These are phyloP conservation scores for Rhodotorula diobovata DNA, from an alignment of 768 basidiomycete species.

Conservation along the genomic window DNA sequence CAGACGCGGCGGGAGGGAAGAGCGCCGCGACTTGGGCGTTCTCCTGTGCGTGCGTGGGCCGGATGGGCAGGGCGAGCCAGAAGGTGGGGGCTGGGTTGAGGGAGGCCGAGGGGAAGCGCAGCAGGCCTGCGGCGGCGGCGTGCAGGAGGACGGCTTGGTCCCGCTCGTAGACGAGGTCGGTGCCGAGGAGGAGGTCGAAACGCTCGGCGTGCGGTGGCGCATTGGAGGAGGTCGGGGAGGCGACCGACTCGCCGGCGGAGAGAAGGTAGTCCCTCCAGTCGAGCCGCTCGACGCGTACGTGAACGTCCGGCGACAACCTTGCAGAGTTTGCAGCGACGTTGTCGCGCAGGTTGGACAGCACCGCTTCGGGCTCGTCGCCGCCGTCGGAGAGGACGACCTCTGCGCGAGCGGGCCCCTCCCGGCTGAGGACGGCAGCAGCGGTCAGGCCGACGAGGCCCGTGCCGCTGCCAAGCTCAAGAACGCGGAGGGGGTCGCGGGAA, in stretches of 20 bases:
- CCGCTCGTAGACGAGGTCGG: constrained; percentile 73
- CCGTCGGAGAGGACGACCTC: constrained; percentile 64
- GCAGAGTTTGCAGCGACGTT: constrained; percentile 60
- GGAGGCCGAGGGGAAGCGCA: constrained; percentile 46
- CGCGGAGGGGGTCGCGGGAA: constrained; percentile 50
- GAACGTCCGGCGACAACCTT: constrained; percentile 27
- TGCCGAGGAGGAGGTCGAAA: constrained; percentile 70
- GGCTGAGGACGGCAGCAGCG: constrained; percentile 54
- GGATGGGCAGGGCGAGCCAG: constrained; percentile 67
- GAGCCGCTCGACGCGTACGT: constrained; percentile 54
- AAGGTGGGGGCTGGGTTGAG: constrained; percentile 53
- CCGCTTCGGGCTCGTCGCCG: constrained; percentile 56
- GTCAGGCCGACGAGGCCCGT: constrained; percentile 77
- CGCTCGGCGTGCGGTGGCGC: constrained; percentile 46
- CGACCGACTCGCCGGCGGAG: not conserved
- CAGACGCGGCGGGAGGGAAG: not conserved
- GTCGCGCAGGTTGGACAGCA: constrained; percentile 61
- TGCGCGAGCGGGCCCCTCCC: constrained; percentile 17
- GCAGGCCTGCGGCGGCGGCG: constrained; percentile 56
- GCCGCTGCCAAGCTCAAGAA: constrained; percentile 80
- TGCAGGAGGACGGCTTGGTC: constrained; percentile 67
- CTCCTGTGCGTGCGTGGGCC: constrained; percentile 57
- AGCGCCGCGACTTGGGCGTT: constrained; percentile 57
- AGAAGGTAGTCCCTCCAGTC: constrained; percentile 58
- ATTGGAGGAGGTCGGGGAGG: not conserved